Evolutionary conservation across 257 asterid species (phyloP).

Genomic region (Solanum raphanifolium): DNA sequence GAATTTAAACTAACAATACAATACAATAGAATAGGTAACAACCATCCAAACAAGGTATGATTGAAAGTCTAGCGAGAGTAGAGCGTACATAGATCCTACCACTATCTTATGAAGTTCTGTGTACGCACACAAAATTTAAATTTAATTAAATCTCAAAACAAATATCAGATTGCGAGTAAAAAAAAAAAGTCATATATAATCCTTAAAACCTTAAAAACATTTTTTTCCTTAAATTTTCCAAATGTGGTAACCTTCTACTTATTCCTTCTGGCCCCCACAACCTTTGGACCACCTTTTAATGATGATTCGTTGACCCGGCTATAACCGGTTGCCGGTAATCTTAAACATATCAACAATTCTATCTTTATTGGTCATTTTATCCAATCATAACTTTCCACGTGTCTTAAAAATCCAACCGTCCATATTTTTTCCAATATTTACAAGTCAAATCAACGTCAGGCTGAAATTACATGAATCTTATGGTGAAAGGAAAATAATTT

Average conservation of each 20-base stretch:
- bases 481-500: background rate
- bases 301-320: background rate
- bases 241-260: background rate
- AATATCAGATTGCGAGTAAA: background rate
- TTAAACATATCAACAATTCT: background rate
- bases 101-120: fast-evolving
- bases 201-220: background rate
- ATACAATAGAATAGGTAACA: too few relatives aligned
- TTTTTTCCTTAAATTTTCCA: background rate
- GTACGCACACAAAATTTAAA: too few relatives aligned
- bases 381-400: background rate
- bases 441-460: background rate
- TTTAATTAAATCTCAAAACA: background rate
- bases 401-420: background rate
- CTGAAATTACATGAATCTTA: background rate
- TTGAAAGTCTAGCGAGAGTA: too few relatives aligned
- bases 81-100: background rate
- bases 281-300: background rate
- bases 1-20: background rate
- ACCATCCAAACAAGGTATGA: background rate
- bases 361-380: background rate
- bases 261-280: background rate
- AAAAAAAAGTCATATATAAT: background rate
- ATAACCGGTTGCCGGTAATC: background rate
- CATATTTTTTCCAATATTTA: background rate